These are phyloP conservation scores for Aspergillus thermomutatus DNA, from an alignment of 2,329 filamentous ascomycete genomes.

Conservation along the genomic window DNA sequence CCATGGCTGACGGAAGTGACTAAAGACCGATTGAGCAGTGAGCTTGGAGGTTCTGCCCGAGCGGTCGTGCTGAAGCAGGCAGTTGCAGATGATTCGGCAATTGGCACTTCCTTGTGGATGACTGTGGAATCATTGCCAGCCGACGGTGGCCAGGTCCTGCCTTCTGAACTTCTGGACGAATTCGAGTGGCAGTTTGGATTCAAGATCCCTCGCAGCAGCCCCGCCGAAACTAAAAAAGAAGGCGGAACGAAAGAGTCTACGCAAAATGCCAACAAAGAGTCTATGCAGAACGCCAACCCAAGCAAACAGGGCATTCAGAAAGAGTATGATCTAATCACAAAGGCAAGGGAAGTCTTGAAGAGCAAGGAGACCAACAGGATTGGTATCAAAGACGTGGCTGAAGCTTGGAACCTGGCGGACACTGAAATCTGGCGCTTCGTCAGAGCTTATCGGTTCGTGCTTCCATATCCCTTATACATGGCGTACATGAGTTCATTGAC, in stretches of 20 bases:
- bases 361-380: conserved; percentile 35
- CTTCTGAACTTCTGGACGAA: conserved; percentile 53
- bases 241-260: conserved; percentile 31
- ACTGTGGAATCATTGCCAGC: conserved; percentile 62
- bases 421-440: conserved; percentile 64
- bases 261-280: conserved; percentile 36
- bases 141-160: conserved; percentile 51
- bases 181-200: conserved; percentile 92
- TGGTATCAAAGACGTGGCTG: conserved; percentile 43
- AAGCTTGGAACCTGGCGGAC: conserved; percentile 59
- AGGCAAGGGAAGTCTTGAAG: conserved; percentile 46
- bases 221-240: conserved; percentile 36
- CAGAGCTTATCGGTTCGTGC: conserved; percentile 50
- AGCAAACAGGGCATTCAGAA: conserved; percentile 35
- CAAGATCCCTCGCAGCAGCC: conserved; percentile 58
- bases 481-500: background rate
- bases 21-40: conserved; percentile 62
- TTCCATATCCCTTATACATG: background rate
- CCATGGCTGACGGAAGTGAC: conserved; percentile 73
- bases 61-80: conserved; percentile 76
- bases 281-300: conserved; percentile 35
- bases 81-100: conserved; percentile 66
- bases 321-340: conserved; percentile 50
- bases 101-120: conserved; percentile 72
- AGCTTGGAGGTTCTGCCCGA: conserved; percentile 61